phyloP scores from a whole-genome alignment of 2,329 filamentous ascomycete genomes.

The Epichloe scottii region DNA sequence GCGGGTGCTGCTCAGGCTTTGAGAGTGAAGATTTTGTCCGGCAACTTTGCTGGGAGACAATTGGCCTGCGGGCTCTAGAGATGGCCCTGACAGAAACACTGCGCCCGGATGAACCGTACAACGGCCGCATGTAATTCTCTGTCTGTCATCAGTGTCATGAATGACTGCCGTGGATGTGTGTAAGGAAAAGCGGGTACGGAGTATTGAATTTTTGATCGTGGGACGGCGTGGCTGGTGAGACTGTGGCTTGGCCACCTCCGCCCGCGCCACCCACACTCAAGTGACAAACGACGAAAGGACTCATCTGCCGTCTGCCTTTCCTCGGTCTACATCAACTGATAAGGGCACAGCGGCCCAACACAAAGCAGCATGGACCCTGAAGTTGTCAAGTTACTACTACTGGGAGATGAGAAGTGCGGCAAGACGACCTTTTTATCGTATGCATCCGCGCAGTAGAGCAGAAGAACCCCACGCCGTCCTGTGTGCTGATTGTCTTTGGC shows the following conservation, averaged over 20 bases:
- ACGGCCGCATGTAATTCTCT: slow-evolving; percentile 15
- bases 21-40: slow-evolving; percentile 7
- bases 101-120: slow-evolving; percentile 14
- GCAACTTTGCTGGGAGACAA: neutral
- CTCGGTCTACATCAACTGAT: neutral
- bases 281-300: neutral
- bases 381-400: slow-evolving; percentile 39
- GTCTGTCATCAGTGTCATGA: neutral
- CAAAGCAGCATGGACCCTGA: slow-evolving; percentile 30
- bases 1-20: neutral
- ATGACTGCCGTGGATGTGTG: too few species aligned
- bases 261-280: neutral
- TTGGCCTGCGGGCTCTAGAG: slow-evolving; percentile 6
- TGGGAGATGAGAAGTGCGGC: slow-evolving; percentile 47
- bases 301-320: neutral
- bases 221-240: neutral
- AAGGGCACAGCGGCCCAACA: neutral
- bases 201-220: slow-evolving; percentile 1
- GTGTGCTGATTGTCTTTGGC: neutral
- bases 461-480: neutral
- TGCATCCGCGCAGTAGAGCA: slow-evolving; percentile 16
- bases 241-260: neutral
- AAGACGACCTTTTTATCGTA: slow-evolving; percentile 52
- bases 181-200: neutral
- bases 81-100: slow-evolving; percentile 13